Evolutionary conservation across 345 rosid genomes (phyloP), one percentile per base, ranked within the genome.

Genomic region (Clarkia xantiana): DNA sequence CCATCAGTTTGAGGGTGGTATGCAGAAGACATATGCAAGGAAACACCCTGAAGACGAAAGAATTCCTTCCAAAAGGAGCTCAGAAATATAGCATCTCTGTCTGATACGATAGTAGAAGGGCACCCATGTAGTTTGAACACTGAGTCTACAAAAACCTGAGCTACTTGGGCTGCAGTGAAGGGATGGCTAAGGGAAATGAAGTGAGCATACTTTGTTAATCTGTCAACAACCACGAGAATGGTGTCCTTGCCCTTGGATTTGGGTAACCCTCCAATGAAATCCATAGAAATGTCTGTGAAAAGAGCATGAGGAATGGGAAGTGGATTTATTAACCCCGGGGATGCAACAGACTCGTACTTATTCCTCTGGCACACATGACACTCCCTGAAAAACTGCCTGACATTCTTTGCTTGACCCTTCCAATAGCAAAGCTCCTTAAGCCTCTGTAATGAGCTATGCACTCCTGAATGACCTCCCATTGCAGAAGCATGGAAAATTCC

Each of bases 1-100:
- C 54, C 54, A 36, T 51, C 54, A 2, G 40, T 23, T 25, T 50
- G 40, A 8, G 53, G 53, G 14, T 50, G 53, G 11, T 22, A 50
- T 1, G 41, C 40, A 1, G 53, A 9, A 10, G 53, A 50, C 2
- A 25, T 6, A 12, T 12, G 15, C 40, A 23, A 9, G 9, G 14
- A 13, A 2, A 51, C 42, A 4, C 42, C 41, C 18, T 10, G 42
- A 14, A 14, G 14, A 6, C 13, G 23, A 15, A 25, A 51, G 6
- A 51, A 15, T 8, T 51, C 42, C 8, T 14, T 18, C 54, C 54
- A 51, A 36, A 51, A 51, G 2, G 3, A 14, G n/a, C 41, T 23
- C 40, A 51, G 10, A 15, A 51, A 51, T 1, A 51, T 14, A 22
- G 40, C 11, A 36, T 51, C 54, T 17, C 42, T 51, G n/a, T 51